phyloP scores from a whole-genome alignment of 495 filamentous ascomycete species.

The Penicillium tannophilum region DNA sequence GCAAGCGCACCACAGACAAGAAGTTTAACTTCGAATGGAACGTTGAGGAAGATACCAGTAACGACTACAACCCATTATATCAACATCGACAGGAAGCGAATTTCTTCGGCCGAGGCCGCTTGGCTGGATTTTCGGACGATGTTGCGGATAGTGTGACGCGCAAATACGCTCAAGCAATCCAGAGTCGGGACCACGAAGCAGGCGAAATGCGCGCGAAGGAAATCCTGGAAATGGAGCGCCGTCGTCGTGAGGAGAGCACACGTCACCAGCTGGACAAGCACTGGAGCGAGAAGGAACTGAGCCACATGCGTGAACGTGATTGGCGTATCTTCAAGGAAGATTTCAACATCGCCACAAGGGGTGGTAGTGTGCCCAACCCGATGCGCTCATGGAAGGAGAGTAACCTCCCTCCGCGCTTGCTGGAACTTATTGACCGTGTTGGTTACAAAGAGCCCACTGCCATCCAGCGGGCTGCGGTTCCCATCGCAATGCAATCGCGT shows the following conservation, averaged over 20 bases:
- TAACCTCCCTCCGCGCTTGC: conserved; percentile 71
- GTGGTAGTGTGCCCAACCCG: conserved; percentile 87
- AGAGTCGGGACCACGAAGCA: conserved; percentile 76
- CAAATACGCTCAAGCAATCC: conserved; percentile 78
- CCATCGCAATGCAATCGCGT: conserved; percentile 88
- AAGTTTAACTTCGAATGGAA: conserved; percentile 99
- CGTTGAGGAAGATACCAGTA: conserved; percentile 89
- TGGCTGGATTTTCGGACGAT: conserved; percentile 84
- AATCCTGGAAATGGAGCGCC: conserved; percentile 85
- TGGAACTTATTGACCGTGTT: conserved; percentile 81
- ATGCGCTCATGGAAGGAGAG: conserved; percentile 97
- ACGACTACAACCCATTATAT: conserved; percentile 89
- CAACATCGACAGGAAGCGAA: conserved; percentile 69
- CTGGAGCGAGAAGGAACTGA: conserved; percentile 95
- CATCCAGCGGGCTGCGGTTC: conserved; percentile 92
- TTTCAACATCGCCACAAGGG: conserved; percentile 94
- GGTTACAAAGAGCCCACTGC: conserved; percentile 94
- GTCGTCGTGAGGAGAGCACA: conserved; percentile 73
- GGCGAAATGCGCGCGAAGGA: conserved; percentile 76
- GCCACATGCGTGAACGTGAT: conserved; percentile 96
- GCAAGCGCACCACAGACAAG: conserved; percentile 87
- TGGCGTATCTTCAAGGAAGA: conserved; percentile 99
- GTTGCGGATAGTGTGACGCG: conserved; percentile 65
- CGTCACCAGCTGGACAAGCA: conserved; percentile 79
- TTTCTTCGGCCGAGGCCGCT: conserved; percentile 78